These are phyloP conservation scores for Trichomonas tenax DNA, from an alignment of 208 protist genomes.

Conservation along the genomic window DNA sequence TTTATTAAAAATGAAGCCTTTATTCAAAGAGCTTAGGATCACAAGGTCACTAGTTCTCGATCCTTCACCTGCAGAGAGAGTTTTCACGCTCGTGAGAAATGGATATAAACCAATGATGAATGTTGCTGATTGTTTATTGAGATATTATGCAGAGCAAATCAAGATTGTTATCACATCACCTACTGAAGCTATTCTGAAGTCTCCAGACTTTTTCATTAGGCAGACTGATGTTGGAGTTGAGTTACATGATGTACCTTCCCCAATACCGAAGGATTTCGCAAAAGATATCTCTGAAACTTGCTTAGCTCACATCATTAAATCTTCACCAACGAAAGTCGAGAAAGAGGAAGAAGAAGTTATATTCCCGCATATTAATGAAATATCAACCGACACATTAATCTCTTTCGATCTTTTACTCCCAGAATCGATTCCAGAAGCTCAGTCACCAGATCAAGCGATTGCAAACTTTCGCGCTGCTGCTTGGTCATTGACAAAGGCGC, in stretches of 20 bases:
- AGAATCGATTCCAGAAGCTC: background rate
- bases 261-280: background rate
- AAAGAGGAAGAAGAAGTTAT: background rate
- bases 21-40: background rate
- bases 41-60: background rate
- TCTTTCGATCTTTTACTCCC: background rate
- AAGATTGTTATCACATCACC: background rate
- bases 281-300: background rate
- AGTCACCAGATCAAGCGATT: background rate
- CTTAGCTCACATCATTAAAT: background rate
- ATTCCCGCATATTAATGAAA: background rate
- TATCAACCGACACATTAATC: background rate
- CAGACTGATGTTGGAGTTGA: background rate
- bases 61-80: background rate
- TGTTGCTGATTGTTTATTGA: background rate
- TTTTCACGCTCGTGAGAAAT: background rate
- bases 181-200: background rate
- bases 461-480: background rate
- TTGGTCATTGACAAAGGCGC: background rate
- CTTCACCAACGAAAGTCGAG: background rate
- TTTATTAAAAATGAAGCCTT: background rate
- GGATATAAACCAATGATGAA: background rate
- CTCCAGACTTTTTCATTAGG: background rate
- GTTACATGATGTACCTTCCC: background rate
- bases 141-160: background rate